Evolutionary conservation across 768 basidiomycete species (phyloP).

Genomic region (Hysterangium stoloniferum): DNA sequence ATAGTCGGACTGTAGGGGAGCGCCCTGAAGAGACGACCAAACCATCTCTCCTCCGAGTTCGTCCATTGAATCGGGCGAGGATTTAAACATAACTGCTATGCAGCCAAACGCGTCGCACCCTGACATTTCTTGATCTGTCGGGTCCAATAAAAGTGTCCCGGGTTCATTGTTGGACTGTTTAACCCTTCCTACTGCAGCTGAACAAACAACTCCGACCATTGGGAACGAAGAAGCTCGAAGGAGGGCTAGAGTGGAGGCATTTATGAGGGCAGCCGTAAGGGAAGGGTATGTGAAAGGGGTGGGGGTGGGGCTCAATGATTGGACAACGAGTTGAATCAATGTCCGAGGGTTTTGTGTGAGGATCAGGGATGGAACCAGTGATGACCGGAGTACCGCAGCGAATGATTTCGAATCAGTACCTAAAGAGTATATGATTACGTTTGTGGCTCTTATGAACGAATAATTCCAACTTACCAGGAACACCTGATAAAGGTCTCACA

Average conservation of each 20-base stretch:
- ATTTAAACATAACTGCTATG: slow-evolving; percentile 8
- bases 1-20: slow-evolving; percentile 7
- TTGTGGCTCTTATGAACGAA: background rate
- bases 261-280: slow-evolving; percentile 58
- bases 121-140: background rate
- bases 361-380: slow-evolving; percentile 56
- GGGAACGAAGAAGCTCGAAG: slow-evolving; percentile 64
- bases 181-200: slow-evolving; percentile 47
- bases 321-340: slow-evolving; percentile 70
- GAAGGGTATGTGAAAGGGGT: slow-evolving; percentile 25
- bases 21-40: slow-evolving; percentile 8
- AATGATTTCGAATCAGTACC: slow-evolving; percentile 59
- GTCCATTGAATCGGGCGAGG: background rate
- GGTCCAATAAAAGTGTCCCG: slow-evolving; percentile 1
- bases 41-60: background rate
- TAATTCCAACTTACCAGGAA: slow-evolving; percentile 35
- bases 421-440: slow-evolving; percentile 4
- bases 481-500: slow-evolving; percentile 59
- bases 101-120: slow-evolving; percentile 7
- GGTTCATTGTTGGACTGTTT: background rate
- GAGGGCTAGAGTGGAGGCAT: slow-evolving; percentile 61
- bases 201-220: slow-evolving; percentile 68
- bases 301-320: slow-evolving; percentile 38
- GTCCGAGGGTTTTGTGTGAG: slow-evolving; percentile 64
- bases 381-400: slow-evolving; percentile 43